A percentile compares a stretch with the other conserved stretches of the same genome.
phyloP scores from a whole-genome alignment of 2,329 filamentous ascomycete species.

The Cladosporium velox region DNA sequence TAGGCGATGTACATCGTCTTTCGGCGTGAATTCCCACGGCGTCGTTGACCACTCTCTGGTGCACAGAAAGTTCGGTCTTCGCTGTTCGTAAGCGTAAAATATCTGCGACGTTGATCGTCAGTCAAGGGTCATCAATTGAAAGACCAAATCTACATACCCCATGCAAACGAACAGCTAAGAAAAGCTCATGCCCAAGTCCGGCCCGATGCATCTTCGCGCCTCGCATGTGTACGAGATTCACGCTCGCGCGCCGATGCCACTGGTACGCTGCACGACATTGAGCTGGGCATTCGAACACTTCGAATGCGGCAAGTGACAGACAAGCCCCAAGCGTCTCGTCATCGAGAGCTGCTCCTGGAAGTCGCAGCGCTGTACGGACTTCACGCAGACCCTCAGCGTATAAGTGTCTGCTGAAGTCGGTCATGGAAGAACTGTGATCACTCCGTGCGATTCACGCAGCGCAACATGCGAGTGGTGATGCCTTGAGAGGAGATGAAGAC shows the following conservation, averaged over 20 bases:
- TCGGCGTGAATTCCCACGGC: slow-evolving; percentile 11
- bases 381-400: slow-evolving; percentile 11
- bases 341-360: neutral
- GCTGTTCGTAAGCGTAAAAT: slow-evolving; percentile 18
- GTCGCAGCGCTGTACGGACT: slow-evolving; percentile 8
- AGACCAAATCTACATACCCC: too few species aligned
- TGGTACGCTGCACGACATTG: slow-evolving; percentile 5
- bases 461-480: slow-evolving; percentile 12
- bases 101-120: slow-evolving; percentile 2
- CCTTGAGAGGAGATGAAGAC: neutral
- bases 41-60: slow-evolving; percentile 10
- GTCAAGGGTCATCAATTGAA: neutral
- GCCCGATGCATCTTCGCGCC: neutral
- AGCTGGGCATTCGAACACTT: slow-evolving; percentile 8
- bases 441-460: slow-evolving; percentile 12
- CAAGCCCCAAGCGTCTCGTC: slow-evolving; percentile 16
- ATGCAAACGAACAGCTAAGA: slow-evolving; percentile 6
- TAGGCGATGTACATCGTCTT: slow-evolving; percentile 6
- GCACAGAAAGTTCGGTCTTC: slow-evolving; percentile 5
- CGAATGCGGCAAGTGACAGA: slow-evolving; percentile 6
- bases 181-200: slow-evolving; percentile 11
- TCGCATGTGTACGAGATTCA: slow-evolving; percentile 5
- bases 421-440: neutral
- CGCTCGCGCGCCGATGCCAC: slow-evolving; percentile 15
- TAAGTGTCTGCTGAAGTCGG: slow-evolving; percentile 8